phyloP scores from a whole-genome alignment of 75 land plant species.

The Sequoia sempervirens region DNA sequence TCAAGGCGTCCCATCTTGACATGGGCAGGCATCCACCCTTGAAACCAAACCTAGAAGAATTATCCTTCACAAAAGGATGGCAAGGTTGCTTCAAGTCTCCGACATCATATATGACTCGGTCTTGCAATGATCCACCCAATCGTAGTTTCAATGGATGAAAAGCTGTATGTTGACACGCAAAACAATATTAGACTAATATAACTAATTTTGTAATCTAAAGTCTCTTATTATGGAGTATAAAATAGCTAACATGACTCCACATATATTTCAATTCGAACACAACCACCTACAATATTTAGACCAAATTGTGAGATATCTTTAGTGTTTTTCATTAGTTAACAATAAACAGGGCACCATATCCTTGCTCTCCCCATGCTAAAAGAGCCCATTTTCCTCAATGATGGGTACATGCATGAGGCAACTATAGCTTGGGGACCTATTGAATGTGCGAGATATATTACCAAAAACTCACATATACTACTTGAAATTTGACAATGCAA shows the following conservation, averaged over 20 bases:
- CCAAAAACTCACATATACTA: background rate
- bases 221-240: too few relatives aligned
- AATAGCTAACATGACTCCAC: background rate
- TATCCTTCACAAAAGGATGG: slow-evolving; percentile 45
- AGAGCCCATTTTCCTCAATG: too few relatives aligned
- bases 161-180: slow-evolving; percentile 23
- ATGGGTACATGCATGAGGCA: background rate
- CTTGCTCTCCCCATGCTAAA: background rate
- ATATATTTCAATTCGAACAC: background rate
- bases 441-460: background rate
- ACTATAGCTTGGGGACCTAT: background rate
- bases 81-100: slow-evolving; percentile 43
- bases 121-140: slow-evolving; percentile 91
- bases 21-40: slow-evolving; percentile 74
- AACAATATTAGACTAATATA: background rate
- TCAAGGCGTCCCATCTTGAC: slow-evolving; percentile 80
- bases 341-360: background rate
- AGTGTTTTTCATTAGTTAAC: background rate
- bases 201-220: background rate
- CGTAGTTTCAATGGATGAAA: slow-evolving; percentile 61
- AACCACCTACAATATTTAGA: background rate
- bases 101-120: slow-evolving; percentile 70
- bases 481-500: background rate
- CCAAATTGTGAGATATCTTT: background rate
- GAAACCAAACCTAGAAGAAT: slow-evolving; percentile 73